Base-by-base conservation (phyloP, 257 asterid species). In the Solanum phureja region DNA sequence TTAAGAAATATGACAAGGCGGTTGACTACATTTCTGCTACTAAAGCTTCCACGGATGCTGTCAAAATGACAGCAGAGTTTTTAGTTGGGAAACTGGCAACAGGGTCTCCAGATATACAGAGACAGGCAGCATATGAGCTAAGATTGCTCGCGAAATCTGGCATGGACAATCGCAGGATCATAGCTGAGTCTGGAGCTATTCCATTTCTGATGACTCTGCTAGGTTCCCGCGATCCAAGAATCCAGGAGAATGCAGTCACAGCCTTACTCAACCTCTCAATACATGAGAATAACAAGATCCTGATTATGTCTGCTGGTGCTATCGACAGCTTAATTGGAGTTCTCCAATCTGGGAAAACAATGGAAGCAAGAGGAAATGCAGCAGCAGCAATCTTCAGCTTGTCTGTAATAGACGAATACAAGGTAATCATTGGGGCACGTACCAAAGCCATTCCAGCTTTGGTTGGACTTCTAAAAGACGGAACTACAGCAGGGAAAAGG, bases 211-310 rank as follows among this genome's bases (percentile, higher is more conserved):
- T 93, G 72, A 91, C 92, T 76, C 92, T 96, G 66, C 87, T 96
- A 16, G 49, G 82, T 58, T 93, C 97, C 38, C 90, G 76, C 0
- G 95, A 96, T 81, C 88, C 97, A 8, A 89, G 92, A 85, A 94
- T 94, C 91, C 98, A 96, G 88, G 98, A 96, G 92, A 93, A 96
- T 58, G 96, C 98, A 44, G 96, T 96, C 82, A 96, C 99, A 11
- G 90, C 98, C n/a, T 87, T 96, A 12, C 98, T 96, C 88, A 96
- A 96, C 90, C 95, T 96, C 40, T 96, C 99, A 11, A 94, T 96
- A 92, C 90, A 92, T 3, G 95, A 95, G 60, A 93, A 96, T 93
- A 96, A 96, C 91, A 95, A 95, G 87, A 94, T 86, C 11, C 84
- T 95, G 64, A 96, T 95, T 34, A 93, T 96, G 94, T 94, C 95